Conservation (phyloP, 805 yeast species). For the Zygoascus biomembranicola region DNA sequence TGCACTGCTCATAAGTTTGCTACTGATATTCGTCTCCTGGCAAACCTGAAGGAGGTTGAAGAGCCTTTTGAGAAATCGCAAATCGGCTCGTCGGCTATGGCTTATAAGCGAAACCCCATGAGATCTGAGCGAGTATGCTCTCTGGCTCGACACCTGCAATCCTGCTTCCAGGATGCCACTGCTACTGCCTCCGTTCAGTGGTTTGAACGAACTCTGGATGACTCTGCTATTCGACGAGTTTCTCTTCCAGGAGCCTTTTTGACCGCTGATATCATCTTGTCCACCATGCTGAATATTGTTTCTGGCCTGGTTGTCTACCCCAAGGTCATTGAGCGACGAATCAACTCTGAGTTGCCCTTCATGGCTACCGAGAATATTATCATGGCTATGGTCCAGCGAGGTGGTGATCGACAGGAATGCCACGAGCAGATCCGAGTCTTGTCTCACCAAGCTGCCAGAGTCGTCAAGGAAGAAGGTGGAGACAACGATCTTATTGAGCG, state of each 20-base stretch:
- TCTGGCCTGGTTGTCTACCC: conserved; percentile 97
- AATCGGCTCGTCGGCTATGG: conserved; percentile 98
- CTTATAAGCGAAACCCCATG: conserved; percentile 99
- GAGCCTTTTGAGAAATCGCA: conserved; percentile 99
- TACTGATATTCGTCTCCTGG: conserved; percentile 90
- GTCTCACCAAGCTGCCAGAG: conserved; percentile 95
- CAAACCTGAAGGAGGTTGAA: conserved; percentile 94
- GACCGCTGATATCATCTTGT: conserved; percentile 86
- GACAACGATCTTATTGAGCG: conserved; percentile 95
- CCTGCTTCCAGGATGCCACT: conserved; percentile 84
- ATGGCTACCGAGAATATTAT: conserved; percentile 99
- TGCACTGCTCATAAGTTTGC: conserved; percentile 97
- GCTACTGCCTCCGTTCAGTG: conserved; percentile 98
- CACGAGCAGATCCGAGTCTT: conserved; percentile 96
- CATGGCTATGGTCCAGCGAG: conserved; percentile 99
- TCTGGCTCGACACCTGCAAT: conserved; percentile 91
- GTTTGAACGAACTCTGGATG: conserved; percentile 98
- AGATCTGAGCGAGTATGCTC: conserved; percentile 98
- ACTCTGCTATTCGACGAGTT: conserved; percentile 95
- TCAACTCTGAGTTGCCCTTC: conserved; percentile 89
- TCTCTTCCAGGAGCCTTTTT: conserved; percentile 93
- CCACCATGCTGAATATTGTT: conserved; percentile 85
- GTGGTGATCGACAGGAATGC: conserved; percentile 96
- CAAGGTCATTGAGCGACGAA: conserved; percentile 95
- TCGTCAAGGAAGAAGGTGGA: conserved; percentile 97